Base-by-base conservation (phyloP, 805 yeast species). In the Ogataea salicorniae region DNA sequence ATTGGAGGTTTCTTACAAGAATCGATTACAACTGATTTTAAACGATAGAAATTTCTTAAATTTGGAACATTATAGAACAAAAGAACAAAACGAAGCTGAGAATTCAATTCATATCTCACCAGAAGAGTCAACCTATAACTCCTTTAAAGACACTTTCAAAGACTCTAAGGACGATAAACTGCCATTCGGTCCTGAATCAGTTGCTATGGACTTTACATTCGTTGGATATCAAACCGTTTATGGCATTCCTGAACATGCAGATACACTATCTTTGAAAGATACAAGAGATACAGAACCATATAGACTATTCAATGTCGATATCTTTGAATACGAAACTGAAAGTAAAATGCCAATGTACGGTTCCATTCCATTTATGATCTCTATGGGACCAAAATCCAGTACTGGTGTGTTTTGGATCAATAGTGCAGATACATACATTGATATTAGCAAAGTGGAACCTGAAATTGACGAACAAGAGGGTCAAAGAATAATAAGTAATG, bases 191-290 rank as follows among this genome's bases (percentile, higher is more conserved):
- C 98, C 99, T 0, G 98, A 94, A 64, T 80, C 97, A 0, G 74
- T 94, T 23, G 97, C 84, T 0, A 54, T 87, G 29, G 99, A 94
- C 63, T 75, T 89, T 49, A 67, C 79, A 0, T 83, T 94, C 54
- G 60, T 67, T 3, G 82, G 80, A 0, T 83, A 74, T 55, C 62
- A 71, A 5, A 75, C 84, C 58, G 86, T 88, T 1, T 94, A 79
- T 63, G 99, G 99, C n/a, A 85, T 94, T 39, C 98, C 99, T 0
- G 99, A 94, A 65, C 99, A 94, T 60, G 92, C 98, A 0, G 96
- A 88, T 56, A 71, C 84, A 1, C 67, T 94, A 42, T 73, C 83
- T 17, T 70, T 94, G 54, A 80, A 81, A 47, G 92, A 87, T 54
- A 91, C 98, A 0, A 56, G 69, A 0, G 60, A 55, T 13, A 48